These are phyloP conservation scores for Mycena leptocephala DNA, from an alignment of 768 basidiomycete species.

Conservation along the genomic window DNA sequence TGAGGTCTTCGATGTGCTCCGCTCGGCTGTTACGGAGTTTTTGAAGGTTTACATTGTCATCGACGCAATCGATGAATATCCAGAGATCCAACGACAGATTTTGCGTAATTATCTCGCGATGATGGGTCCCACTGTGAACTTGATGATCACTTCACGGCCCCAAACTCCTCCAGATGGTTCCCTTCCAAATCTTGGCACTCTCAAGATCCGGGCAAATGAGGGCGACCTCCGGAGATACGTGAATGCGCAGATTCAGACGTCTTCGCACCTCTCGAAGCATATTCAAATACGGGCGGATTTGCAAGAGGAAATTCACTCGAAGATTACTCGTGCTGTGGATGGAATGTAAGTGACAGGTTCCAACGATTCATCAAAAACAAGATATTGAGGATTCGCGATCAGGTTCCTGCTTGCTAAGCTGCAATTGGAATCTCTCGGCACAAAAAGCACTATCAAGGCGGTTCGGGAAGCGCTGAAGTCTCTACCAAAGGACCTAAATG, in stretches of 20 bases:
- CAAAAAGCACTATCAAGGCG: not conserved
- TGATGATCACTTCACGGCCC: not conserved
- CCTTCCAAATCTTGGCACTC: not conserved
- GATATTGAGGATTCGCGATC: not conserved
- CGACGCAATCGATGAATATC: not conserved
- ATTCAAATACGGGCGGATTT: not conserved
- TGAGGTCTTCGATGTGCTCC: no score
- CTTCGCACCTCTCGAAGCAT: not conserved
- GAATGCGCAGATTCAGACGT: not conserved
- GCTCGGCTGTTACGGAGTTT: no score
- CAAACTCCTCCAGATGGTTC: not conserved
- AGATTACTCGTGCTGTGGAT: not conserved
- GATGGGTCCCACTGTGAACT: not conserved
- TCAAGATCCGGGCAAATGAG: not conserved
- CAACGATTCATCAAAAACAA: no score
- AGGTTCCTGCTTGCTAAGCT: no score
- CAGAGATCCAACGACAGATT: not conserved
- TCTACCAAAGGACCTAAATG: not conserved
- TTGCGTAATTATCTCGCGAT: not conserved
- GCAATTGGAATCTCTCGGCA: no score
- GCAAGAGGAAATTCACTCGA: not conserved
- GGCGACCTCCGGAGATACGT: not conserved
- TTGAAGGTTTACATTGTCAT: not conserved
- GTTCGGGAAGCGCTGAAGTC: not conserved
- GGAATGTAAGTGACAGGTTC: not conserved